A percentile compares a stretch with the other conserved stretches of the same genome.
These are phyloP conservation scores for Seiridium cupressi DNA, from an alignment of 2,329 filamentous ascomycete species.

Conservation along the genomic window DNA sequence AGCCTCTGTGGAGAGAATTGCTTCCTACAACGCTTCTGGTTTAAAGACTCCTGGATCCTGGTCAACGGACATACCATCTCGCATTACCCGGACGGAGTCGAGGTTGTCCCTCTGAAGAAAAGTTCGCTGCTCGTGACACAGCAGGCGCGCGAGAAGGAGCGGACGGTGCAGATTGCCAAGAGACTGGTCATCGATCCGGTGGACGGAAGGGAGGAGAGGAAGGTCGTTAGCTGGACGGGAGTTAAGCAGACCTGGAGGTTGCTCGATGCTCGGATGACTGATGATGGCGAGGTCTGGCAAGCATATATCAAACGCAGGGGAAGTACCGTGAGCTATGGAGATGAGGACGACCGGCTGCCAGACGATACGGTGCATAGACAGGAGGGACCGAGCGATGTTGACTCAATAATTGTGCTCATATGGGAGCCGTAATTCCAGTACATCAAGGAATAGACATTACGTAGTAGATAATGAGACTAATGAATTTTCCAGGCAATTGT, in stretches of 20 bases:
- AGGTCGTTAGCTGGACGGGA: slow-evolving; percentile 33
- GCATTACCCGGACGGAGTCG: slow-evolving; percentile 38
- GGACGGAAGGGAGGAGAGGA: slow-evolving; percentile 20
- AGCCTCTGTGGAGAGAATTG: slow-evolving; percentile 43
- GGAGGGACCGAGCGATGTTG: slow-evolving; percentile 26
- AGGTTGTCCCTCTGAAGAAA: slow-evolving; percentile 10
- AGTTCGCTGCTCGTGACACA: slow-evolving; percentile 8
- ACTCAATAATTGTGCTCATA: slow-evolving; percentile 39
- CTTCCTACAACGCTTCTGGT: slow-evolving; percentile 45
- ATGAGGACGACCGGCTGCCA: slow-evolving; percentile 13
- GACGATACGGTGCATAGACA: slow-evolving; percentile 20
- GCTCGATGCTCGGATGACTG: slow-evolving; percentile 34
- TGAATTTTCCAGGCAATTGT: too few relatives aligned
- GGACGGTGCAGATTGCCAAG: slow-evolving; percentile 14
- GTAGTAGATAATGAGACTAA: too few relatives aligned
- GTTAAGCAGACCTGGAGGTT: slow-evolving; percentile 37
- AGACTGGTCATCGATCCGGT: slow-evolving; percentile 31
- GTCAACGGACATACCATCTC: slow-evolving; percentile 45
- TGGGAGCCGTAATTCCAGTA: slow-evolving; percentile 27
- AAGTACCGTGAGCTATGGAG: slow-evolving; percentile 12
- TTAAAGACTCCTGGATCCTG: slow-evolving; percentile 42
- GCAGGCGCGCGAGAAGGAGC: slow-evolving; percentile 8
- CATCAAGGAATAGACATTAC: background rate
- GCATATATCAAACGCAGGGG: slow-evolving; percentile 38
- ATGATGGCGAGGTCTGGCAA: slow-evolving; percentile 42